Conservation (phyloP, 108 stramenopile genomes). For the Fragilariopsis cylindrus region DNA sequence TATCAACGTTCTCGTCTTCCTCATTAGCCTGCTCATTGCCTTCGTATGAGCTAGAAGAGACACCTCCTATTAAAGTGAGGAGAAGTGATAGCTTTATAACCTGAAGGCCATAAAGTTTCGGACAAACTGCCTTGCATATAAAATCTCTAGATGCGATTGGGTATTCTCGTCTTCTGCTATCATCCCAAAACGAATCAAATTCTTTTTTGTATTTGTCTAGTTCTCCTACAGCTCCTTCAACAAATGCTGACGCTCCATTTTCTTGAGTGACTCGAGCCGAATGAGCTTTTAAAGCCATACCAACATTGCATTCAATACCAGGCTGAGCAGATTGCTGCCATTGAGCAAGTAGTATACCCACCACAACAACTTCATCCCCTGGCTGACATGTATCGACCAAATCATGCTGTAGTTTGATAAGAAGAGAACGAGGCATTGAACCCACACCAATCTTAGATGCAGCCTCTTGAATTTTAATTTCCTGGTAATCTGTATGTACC, state of each 20-base stretch:
- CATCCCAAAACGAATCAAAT: conserved; percentile 88
- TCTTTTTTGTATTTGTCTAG: conserved; percentile 78
- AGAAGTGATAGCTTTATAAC: conserved; percentile 94
- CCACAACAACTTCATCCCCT: conserved; percentile 97
- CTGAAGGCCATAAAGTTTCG: conserved; percentile 93
- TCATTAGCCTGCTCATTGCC: conserved; percentile 5
- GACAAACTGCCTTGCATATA: conserved; percentile 92
- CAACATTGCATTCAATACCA: conserved; percentile 80
- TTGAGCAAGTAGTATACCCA: conserved; percentile 85
- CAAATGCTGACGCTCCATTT: conserved; percentile 43
- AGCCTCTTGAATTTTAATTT: conserved; percentile 96
- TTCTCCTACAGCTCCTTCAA: conserved; percentile 13
- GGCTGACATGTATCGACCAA: conserved; percentile 93
- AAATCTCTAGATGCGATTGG: conserved; percentile 91
- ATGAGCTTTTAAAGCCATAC: conserved; percentile 89
- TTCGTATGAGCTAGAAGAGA: conserved; percentile 27
- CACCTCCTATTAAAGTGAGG: conserved; percentile 93
- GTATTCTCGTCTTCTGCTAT: conserved; percentile 16
- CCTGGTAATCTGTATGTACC: conserved; percentile 93
- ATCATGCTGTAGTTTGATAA: conserved; percentile 91
- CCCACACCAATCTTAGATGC: conserved; percentile 76
- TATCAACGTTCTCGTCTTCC: background rate
- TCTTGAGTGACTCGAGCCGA: conserved; percentile 71
- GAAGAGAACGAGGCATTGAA: conserved; percentile 86
- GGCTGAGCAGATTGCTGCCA: conserved; percentile 71